Percentiles rank a stretch among this genome's conserved stretches.
phyloP scores from a whole-genome alignment of 768 basidiomycete species.

The Gloeostereum incarnatum region DNA sequence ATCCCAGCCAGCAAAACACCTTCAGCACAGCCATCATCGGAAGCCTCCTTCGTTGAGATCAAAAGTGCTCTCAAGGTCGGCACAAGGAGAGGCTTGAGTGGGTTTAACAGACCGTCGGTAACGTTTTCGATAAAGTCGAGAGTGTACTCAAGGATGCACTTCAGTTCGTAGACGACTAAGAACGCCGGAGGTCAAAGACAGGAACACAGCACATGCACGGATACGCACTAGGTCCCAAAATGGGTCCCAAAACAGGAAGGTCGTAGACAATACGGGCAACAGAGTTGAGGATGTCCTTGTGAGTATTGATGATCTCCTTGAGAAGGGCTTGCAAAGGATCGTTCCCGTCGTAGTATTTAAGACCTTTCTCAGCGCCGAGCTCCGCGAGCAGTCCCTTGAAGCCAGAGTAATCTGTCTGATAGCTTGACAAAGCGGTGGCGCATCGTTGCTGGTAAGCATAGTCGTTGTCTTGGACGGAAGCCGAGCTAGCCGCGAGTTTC shows the following conservation, averaged over 20 bases:
- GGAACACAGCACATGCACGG: slow-evolving; percentile 2
- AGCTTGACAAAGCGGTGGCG: slow-evolving; percentile 15
- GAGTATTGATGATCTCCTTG: slow-evolving; percentile 36
- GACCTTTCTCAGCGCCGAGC: slow-evolving; percentile 47
- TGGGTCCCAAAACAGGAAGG: slow-evolving; percentile 37
- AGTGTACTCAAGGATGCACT: slow-evolving; percentile 46
- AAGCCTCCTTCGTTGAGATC: too few species aligned
- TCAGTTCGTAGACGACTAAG: slow-evolving; percentile 49
- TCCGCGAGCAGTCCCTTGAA: too few species aligned
- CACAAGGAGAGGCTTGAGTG: slow-evolving; percentile 25
- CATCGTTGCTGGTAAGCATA: too few species aligned
- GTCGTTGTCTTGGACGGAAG: too few species aligned
- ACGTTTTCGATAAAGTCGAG: slow-evolving; percentile 40
- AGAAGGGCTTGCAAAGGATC: slow-evolving; percentile 36
- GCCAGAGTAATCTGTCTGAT: too few species aligned
- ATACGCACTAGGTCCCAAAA: slow-evolving; percentile 46
- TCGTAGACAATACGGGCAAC: slow-evolving; percentile 21
- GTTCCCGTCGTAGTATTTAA: slow-evolving; percentile 36
- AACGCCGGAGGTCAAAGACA: neutral
- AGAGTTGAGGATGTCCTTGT: slow-evolving; percentile 34
- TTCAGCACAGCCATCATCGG: too few species aligned
- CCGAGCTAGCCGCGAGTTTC: too few species aligned
- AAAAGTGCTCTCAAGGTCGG: too few species aligned
- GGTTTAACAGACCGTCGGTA: slow-evolving; percentile 35
- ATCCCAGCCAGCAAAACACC: too few species aligned